Percentiles rank a stretch among this genome's conserved stretches.
These are phyloP conservation scores for Neotropicomus parvogracilis DNA, from an alignment of 1,284 basidiomycete species.

Conservation along the genomic window DNA sequence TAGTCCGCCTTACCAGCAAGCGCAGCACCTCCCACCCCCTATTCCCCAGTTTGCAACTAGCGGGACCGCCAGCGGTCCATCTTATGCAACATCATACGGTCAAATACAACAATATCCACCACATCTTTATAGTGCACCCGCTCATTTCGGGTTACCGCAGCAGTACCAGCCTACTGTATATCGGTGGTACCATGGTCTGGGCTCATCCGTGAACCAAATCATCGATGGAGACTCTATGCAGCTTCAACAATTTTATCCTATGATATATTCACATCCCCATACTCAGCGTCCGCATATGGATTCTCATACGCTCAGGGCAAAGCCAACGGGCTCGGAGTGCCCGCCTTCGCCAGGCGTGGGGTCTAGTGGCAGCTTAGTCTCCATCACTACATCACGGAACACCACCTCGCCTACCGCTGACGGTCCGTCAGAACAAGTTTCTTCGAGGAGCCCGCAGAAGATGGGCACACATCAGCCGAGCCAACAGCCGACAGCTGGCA, in stretches of 20 bases:
- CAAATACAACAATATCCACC: slow-evolving; percentile 36
- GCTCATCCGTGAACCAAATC: slow-evolving; percentile 29
- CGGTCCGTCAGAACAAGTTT: slow-evolving; percentile 2
- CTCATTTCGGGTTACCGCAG: slow-evolving; percentile 42
- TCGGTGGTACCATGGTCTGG: slow-evolving; percentile 48
- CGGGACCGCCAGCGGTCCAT: slow-evolving; percentile 15
- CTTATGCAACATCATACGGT: slow-evolving; percentile 33
- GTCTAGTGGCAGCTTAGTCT: background rate
- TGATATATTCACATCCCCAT: slow-evolving; percentile 30
- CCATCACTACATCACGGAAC: background rate
- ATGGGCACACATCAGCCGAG: background rate
- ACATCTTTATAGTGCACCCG: slow-evolving; percentile 38
- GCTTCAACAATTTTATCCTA: slow-evolving; percentile 41
- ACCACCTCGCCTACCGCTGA: background rate
- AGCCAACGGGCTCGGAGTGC: background rate
- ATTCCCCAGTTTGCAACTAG: slow-evolving; percentile 2
- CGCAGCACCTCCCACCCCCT: slow-evolving; percentile 23
- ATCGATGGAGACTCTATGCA: slow-evolving; percentile 34
- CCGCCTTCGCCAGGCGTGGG: background rate
- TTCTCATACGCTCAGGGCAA: background rate
- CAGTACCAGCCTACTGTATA: slow-evolving; percentile 42
- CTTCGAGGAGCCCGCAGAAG: background rate
- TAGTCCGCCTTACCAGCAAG: slow-evolving; percentile 22
- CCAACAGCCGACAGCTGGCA: background rate
- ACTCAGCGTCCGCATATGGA: slow-evolving; percentile 18